Evolutionary conservation across 805 yeast species (phyloP).

Genomic region (Kluyveromyces starmeri): DNA sequence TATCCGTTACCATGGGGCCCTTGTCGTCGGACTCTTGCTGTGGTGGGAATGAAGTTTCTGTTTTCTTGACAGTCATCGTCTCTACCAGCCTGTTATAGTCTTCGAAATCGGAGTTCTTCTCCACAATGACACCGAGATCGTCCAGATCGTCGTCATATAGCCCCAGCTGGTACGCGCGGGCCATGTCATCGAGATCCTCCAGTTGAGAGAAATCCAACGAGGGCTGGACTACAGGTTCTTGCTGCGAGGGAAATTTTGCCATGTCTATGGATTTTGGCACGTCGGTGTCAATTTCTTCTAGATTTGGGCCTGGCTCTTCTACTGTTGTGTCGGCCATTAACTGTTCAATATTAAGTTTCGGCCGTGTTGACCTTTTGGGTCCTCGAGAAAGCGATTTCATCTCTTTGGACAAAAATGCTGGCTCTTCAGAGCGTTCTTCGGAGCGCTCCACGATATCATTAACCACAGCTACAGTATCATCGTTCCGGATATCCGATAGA

Average conservation of each 20-base stretch:
- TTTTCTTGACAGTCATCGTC: conserved; percentile 14
- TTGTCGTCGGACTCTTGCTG: conserved; percentile 10
- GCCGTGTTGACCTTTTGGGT: no score
- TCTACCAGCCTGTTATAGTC: conserved; percentile 37
- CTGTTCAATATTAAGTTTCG: no score
- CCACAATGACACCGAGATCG: conserved; percentile 45
- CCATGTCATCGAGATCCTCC: conserved; percentile 46
- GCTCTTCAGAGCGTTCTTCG: background rate
- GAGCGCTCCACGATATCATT: conserved; percentile 8
- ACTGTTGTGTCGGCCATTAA: no score
- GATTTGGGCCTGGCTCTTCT: no score
- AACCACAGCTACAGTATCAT: background rate
- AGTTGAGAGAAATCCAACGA: conserved; percentile 34
- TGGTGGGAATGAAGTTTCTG: conserved; percentile 16
- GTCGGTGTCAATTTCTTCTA: background rate
- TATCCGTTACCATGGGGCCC: conserved; percentile 22
- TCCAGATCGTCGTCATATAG: conserved; percentile 53
- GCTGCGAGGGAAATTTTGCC: background rate
- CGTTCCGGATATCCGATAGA: no score
- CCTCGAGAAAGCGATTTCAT: conserved; percentile 4
- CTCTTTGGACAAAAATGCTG: conserved; percentile 3
- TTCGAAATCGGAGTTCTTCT: conserved; percentile 46
- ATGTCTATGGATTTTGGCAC: background rate
- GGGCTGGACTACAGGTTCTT: background rate
- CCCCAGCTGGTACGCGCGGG: conserved; percentile 50